Evolutionary conservation across 306 rosid genomes (phyloP).

Genomic region (Urtica urens): DNA sequence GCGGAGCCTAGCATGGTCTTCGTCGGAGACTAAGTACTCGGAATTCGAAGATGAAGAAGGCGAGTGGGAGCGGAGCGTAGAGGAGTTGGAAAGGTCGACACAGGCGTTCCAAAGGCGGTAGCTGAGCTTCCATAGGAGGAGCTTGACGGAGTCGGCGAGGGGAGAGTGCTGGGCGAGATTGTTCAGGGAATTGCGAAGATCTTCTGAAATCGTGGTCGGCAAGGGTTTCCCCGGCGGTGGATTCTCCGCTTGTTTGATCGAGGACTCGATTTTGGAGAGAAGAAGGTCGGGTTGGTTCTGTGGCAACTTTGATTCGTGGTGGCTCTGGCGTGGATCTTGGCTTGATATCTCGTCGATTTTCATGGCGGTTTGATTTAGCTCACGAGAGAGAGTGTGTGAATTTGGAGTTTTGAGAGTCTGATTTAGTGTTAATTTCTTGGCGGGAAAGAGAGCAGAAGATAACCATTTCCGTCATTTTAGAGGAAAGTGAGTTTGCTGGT

Average conservation of each 20-base stretch:
- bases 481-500: no score
- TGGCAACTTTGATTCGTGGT: slow-evolving; percentile 21
- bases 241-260: slow-evolving; percentile 44
- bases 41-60: slow-evolving; percentile 7
- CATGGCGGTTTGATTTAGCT: slow-evolving; percentile 26
- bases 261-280: slow-evolving; percentile 45
- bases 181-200: slow-evolving; percentile 40
- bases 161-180: slow-evolving; percentile 43
- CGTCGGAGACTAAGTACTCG: slow-evolving; percentile 1
- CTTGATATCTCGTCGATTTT: slow-evolving; percentile 63
- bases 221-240: slow-evolving; percentile 22
- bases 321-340: slow-evolving; percentile 30
- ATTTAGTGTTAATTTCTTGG: background rate
- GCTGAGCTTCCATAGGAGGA: slow-evolving; percentile 76
- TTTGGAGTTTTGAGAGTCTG: background rate
- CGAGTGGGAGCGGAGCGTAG: slow-evolving; percentile 24
- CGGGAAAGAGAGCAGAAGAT: background rate
- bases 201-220: slow-evolving; percentile 21
- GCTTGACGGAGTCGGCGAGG: slow-evolving; percentile 45
- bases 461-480: background rate
- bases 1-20: slow-evolving; percentile 64
- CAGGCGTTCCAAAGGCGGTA: slow-evolving; percentile 94
- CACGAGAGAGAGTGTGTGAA: background rate
- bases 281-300: slow-evolving; percentile 11
- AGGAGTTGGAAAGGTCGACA: slow-evolving; percentile 75